A percentile compares a stretch with the other conserved stretches of the same genome.
Conservation (phyloP, 2,329 filamentous ascomycete genomes). For the Trichoderma hamatum region DNA sequence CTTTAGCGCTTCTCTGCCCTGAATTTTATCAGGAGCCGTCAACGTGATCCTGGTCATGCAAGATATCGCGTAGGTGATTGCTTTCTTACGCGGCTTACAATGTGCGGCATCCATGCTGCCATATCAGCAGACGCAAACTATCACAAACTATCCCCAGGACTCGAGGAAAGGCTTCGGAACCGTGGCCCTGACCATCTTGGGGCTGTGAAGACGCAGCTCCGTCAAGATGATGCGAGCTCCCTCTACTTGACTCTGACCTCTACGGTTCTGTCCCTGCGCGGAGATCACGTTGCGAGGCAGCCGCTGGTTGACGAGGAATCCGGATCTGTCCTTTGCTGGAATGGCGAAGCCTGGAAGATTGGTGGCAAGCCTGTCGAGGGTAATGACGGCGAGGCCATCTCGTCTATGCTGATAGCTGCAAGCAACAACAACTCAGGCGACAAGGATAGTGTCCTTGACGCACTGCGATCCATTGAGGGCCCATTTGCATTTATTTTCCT, state of each 20-base stretch:
- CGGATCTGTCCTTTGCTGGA: conserved; percentile 85
- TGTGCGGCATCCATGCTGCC: conserved; percentile 65
- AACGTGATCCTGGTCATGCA: neutral
- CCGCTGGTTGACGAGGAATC: conserved; percentile 64
- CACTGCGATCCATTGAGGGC: conserved; percentile 68
- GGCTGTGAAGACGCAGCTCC: conserved; percentile 41
- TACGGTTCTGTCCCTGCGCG: conserved; percentile 89
- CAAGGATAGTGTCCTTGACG: conserved; percentile 47
- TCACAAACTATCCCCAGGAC: conserved; percentile 36
- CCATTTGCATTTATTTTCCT: conserved; percentile 91
- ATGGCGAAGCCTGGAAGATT: conserved; percentile 91
- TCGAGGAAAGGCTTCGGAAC: conserved; percentile 54
- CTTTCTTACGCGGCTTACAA: conserved; percentile 35
- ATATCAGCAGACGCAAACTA: conserved; percentile 45
- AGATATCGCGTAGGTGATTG: neutral
- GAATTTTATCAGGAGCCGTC: neutral
- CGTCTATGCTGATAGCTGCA: conserved; percentile 59
- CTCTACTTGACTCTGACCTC: conserved; percentile 69
- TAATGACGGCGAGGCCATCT: conserved; percentile 78
- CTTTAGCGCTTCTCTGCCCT: neutral
- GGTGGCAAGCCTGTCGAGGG: conserved; percentile 59
- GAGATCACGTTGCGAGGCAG: conserved; percentile 69
- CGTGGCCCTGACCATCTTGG: conserved; percentile 64
- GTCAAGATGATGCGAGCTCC: conserved; percentile 24
- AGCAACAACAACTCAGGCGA: conserved; percentile 34